These are phyloP conservation scores for Simmondsia chinensis DNA, from an alignment of 148 eudicot species.

Conservation along the genomic window DNA sequence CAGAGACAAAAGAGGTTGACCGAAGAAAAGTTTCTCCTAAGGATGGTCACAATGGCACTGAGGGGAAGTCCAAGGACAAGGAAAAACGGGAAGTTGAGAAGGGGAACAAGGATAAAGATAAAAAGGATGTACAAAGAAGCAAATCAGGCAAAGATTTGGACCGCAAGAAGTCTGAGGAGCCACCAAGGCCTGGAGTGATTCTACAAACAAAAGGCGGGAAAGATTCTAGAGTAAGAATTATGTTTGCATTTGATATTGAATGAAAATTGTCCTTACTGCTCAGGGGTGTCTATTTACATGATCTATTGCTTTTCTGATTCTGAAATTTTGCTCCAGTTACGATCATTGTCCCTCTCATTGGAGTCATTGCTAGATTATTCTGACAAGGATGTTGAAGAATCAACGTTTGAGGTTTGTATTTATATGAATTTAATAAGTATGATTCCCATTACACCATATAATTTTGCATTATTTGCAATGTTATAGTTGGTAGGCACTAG, in stretches of 20 bases:
- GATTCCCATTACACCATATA: no score
- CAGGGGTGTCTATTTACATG: not conserved
- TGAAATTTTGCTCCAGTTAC: conserved; percentile 48
- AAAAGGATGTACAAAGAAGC: conserved; percentile 43
- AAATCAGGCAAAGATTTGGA: conserved; percentile 45
- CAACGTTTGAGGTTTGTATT: conserved; percentile 75
- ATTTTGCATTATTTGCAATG: no score
- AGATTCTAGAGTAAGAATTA: conserved; percentile 49
- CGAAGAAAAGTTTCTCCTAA: conserved; percentile 23
- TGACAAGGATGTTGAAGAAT: conserved; percentile 77
- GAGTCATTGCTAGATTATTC: conserved; percentile 89
- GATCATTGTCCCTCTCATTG: conserved; percentile 74
- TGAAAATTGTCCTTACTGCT: not conserved
- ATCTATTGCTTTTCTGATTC: conserved; percentile 4
- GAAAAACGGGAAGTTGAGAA: conserved; percentile 36
- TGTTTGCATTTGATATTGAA: no score
- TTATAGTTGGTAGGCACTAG: no score
- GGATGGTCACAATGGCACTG: conserved; percentile 21
- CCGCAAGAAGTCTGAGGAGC: conserved; percentile 66
- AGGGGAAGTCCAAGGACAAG: conserved; percentile 39
- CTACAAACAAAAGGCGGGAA: conserved; percentile 57
- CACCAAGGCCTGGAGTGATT: conserved; percentile 79
- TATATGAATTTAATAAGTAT: not conserved
- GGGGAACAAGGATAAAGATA: conserved; percentile 50
- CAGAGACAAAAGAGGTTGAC: conserved; percentile 21